Base-by-base conservation (phyloP, 164 flowering plant genomes). In the Nelumbo lutea region DNA sequence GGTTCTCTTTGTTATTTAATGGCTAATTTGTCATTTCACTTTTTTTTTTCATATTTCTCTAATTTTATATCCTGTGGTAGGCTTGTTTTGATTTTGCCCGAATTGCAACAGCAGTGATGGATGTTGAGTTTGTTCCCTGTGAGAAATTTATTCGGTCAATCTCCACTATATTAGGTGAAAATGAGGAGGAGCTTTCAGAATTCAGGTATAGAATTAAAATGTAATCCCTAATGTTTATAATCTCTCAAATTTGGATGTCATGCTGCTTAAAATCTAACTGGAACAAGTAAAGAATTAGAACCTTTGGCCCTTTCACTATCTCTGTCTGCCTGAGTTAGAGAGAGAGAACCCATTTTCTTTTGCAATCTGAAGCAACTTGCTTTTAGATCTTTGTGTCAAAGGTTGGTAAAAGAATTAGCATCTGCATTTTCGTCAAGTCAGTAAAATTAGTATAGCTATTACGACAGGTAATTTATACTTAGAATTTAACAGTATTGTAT, bases 51-150 rank as follows among this genome's bases (percentile, higher is more conserved):
- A 67, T n/a, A 70, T 76, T 47, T 51, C 77, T 84, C 72, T 82
- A 68, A 40, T 64, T 55, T 73, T 55, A 3, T 67, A 61, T 77
- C 80, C 65, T 83, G 46, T 84, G 70, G 44, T 79, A 95, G 99
- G 98, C 97, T 68, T 90, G 94, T 78, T 89, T 92, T 81, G 99
- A 96, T 75, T 90, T 93, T 73, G 87, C 83, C 41, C 86, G 94
- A 52, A 77, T 88, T 59, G 48, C 84, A 56, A 82, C 85, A 75
- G 79, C 89, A 59, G 79, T 81, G 13, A 64, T 80, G 66, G 84
- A 80, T 72, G 77, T 65, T 79, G 87, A 85, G 60, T 71, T 93
- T 64, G 70, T 96, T 80, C 97, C 99, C 9, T 69, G 73, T 69
- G 88, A 89, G 75, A 84, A 82, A 11, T 61, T 90, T 60, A 86